phyloP scores from a whole-genome alignment of 192 early-diverging fungal genomes.

The Backusella westeae region DNA sequence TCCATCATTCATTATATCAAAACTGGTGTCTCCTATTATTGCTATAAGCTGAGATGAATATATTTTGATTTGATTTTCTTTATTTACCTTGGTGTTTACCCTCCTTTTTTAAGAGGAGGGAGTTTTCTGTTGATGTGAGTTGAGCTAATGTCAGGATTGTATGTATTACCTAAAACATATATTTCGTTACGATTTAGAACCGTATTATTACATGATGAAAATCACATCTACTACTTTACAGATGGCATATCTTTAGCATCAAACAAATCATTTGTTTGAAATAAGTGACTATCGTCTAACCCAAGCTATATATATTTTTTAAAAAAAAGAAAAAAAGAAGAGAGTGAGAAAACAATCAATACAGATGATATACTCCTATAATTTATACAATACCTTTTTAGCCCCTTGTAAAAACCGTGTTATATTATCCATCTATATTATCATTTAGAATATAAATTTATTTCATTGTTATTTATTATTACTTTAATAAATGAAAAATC shows the following conservation, averaged over 20 bases:
- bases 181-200: not conserved
- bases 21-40: slow-evolving; percentile 25
- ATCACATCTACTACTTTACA: slow-evolving; percentile 26
- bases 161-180: not conserved
- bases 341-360: not conserved
- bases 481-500: slow-evolving; percentile 12
- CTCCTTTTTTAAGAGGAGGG: not conserved
- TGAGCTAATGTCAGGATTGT: slow-evolving; percentile 5
- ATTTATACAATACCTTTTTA: not conserved
- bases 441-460: not conserved
- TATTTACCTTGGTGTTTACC: not conserved
- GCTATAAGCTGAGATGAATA: slow-evolving; percentile 42
- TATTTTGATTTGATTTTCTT: slow-evolving; percentile 43
- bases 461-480: not conserved
- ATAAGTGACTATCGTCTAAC: slow-evolving; percentile 67
- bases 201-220: not conserved
- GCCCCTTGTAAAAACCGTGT: slow-evolving; percentile 15
- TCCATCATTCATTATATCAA: not conserved
- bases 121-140: not conserved
- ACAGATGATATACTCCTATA: not conserved
- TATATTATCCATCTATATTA: slow-evolving; percentile 16
- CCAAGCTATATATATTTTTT: slow-evolving; percentile 51
- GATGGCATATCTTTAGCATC: slow-evolving; percentile 73
- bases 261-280: slow-evolving; percentile 75
- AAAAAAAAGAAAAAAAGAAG: slow-evolving; percentile 8